Percentiles rank a stretch among this genome's conserved stretches.
These are phyloP conservation scores for Pestalotiopsis sp. DNA, from an alignment of 2,329 filamentous ascomycete species.

Conservation along the genomic window DNA sequence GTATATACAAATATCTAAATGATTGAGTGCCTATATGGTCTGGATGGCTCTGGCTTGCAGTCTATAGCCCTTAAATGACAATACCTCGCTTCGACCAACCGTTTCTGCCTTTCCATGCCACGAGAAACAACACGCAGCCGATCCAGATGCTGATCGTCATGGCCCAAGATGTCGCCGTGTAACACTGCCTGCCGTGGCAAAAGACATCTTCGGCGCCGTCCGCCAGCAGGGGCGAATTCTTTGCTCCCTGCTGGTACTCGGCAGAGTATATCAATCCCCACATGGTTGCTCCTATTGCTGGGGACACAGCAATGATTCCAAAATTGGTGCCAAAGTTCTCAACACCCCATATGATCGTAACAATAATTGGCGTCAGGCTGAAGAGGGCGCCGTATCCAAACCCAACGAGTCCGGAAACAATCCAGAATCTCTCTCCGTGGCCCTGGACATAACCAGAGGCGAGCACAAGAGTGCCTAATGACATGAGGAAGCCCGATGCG, in stretches of 20 bases:
- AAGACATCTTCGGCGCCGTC: conserved; percentile 51
- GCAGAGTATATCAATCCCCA: conserved; percentile 90
- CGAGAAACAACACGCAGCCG: conserved; percentile 71
- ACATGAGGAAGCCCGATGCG: conserved; percentile 73
- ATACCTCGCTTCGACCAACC: conserved; percentile 81
- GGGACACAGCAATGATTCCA: conserved; percentile 91
- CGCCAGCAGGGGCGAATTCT: conserved; percentile 37
- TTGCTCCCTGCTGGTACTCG: conserved; percentile 73
- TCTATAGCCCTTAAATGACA: conserved; percentile 48
- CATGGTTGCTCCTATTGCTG: conserved; percentile 82
- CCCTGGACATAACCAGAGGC: conserved; percentile 76
- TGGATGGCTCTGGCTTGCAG: not conserved
- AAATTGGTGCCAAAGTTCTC: conserved; percentile 99
- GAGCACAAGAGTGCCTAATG: conserved; percentile 75
- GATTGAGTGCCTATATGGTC: not conserved
- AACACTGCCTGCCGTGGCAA: conserved; percentile 83
- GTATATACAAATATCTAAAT: not conserved
- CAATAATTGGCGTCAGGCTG: conserved; percentile 85
- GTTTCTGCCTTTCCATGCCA: conserved; percentile 78
- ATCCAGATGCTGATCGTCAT: conserved; percentile 81
- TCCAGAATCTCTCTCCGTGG: conserved; percentile 79
- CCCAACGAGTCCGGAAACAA: conserved; percentile 82
- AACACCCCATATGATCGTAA: conserved; percentile 97
- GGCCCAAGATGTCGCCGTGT: conserved; percentile 82
- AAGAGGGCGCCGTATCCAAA: conserved; percentile 94